Percentiles rank a stretch among this genome's conserved stretches.
phyloP scores from a whole-genome alignment of 768 basidiomycete species.

The Lactarius hengduanensis region DNA sequence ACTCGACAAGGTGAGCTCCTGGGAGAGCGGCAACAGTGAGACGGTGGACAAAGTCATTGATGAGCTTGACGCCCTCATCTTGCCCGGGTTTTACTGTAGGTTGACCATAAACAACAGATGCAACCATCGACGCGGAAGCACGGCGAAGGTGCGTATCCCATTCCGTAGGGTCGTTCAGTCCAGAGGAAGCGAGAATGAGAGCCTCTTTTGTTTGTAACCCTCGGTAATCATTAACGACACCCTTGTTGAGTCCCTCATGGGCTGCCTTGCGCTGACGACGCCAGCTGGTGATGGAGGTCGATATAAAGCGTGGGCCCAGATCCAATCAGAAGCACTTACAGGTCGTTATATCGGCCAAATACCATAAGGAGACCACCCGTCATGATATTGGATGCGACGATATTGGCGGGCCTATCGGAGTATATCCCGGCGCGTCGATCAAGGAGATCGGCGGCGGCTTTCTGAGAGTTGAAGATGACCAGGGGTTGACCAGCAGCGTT shows the following conservation, averaged over 20 bases:
- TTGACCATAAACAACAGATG: conserved; percentile 33
- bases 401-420: conserved; percentile 31
- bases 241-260: conserved; percentile 37
- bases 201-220: conserved; percentile 36
- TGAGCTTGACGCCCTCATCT: conserved; percentile 28
- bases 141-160: conserved; percentile 38
- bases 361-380: conserved; percentile 27
- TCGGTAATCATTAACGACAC: conserved; percentile 31
- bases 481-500: conserved; percentile 27
- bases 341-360: conserved; percentile 24
- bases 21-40: conserved; percentile 38
- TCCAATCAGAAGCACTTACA: conserved; percentile 11
- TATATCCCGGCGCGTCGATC: conserved; percentile 36
- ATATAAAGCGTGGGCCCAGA: background rate
- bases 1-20: conserved; percentile 34
- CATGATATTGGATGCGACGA: conserved; percentile 28
- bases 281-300: conserved; percentile 33
- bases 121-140: conserved; percentile 33
- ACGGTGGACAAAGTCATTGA: conserved; percentile 33
- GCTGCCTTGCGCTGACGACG: conserved; percentile 38
- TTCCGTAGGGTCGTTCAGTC: conserved; percentile 32
- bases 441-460: conserved; percentile 35
- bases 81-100: conserved; percentile 26
- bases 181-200: conserved; percentile 33
- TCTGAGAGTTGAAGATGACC: conserved; percentile 34